These are phyloP conservation scores for Canariomyces notabilis DNA, from an alignment of 2,329 filamentous ascomycete genomes.

Conservation along the genomic window DNA sequence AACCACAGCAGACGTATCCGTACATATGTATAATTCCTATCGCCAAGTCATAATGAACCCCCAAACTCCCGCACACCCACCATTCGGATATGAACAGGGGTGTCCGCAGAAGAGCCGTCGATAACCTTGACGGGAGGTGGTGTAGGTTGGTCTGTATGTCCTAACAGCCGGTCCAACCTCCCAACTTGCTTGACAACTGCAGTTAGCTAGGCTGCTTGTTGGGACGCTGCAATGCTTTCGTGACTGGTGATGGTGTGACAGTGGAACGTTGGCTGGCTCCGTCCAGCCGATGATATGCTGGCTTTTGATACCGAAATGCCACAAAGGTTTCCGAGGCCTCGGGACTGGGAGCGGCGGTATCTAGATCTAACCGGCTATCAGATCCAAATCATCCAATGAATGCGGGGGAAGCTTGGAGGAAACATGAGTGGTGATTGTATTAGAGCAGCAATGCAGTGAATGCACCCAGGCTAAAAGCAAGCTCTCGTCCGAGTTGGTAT, in stretches of 20 bases:
- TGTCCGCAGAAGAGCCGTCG: conserved; percentile 7
- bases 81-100: too few species aligned
- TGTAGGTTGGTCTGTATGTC: neutral
- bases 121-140: conserved; percentile 3
- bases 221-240: conserved; percentile 2
- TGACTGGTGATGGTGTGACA: conserved; percentile 4
- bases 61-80: conserved; percentile 4
- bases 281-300: conserved; percentile 28
- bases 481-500: conserved; percentile 1
- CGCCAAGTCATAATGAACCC: conserved; percentile 5
- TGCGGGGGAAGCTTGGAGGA: neutral
- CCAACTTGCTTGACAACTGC: neutral
- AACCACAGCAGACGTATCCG: conserved; percentile 5
- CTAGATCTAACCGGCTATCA: neutral
- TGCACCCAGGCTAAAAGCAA: neutral
- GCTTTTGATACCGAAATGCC: neutral
- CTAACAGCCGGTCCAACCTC: neutral
- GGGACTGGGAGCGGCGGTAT: conserved; percentile 2
- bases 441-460: neutral
- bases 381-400: too few species aligned
- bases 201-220: neutral
- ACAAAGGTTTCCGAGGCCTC: conserved; percentile 13
- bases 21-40: conserved; percentile 6
- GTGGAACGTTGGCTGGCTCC: conserved; percentile 17
- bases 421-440: neutral